A percentile compares a stretch with the other conserved stretches of the same genome.
Conservation (phyloP, 805 yeast genomes). For the Cyberlindnera petersonii region DNA sequence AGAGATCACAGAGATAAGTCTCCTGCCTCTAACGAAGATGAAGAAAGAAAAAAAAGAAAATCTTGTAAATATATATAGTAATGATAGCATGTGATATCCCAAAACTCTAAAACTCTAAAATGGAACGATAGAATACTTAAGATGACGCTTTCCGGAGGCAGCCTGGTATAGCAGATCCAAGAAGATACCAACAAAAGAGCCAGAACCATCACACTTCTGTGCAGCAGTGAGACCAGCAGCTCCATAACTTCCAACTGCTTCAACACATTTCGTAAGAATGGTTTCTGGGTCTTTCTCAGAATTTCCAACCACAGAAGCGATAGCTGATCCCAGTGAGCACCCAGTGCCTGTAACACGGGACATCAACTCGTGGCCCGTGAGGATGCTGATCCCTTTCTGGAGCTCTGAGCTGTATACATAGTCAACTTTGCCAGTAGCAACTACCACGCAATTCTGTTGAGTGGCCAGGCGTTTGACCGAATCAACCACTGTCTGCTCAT, state of each 20-base stretch:
- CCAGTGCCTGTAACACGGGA: conserved; percentile 77
- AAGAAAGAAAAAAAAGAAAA: no score
- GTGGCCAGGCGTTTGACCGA: conserved; percentile 49
- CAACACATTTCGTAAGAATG: neutral
- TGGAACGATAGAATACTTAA: neutral
- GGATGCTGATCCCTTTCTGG: conserved; percentile 35
- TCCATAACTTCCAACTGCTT: neutral
- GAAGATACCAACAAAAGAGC: conserved; percentile 5
- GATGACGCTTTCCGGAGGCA: neutral
- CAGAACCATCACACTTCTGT: conserved; percentile 4
- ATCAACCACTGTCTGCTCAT: conserved; percentile 26
- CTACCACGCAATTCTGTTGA: conserved; percentile 55
- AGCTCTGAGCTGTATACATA: conserved; percentile 32
- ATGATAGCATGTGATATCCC: neutral
- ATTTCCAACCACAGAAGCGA: conserved; percentile 41
- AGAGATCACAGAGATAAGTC: conserved; percentile 26
- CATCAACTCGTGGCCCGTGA: conserved; percentile 63
- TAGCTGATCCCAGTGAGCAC: conserved; percentile 72
- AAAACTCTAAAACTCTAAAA: no score
- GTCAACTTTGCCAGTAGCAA: conserved; percentile 63
- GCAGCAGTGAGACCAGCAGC: conserved; percentile 4
- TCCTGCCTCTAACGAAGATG: neutral
- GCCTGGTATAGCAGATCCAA: conserved; percentile 4
- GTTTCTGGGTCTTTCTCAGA: neutral
- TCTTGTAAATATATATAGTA: neutral